A percentile compares a stretch with the other conserved stretches of the same genome.
Evolutionary conservation across 2,329 filamentous ascomycete genomes (phyloP).

Genomic region (Grosmannia serpens): DNA sequence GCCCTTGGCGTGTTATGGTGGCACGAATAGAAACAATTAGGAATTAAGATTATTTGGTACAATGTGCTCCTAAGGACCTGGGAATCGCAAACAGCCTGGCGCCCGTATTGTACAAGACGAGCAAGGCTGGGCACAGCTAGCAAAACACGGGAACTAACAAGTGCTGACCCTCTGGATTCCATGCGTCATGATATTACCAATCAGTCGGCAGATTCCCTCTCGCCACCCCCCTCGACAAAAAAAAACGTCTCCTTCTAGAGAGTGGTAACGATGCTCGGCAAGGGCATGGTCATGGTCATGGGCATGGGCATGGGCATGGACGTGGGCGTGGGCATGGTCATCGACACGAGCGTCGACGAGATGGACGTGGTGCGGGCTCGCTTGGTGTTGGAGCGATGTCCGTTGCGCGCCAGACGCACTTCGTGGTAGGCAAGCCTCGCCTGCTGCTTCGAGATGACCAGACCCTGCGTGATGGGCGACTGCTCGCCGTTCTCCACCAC

Average conservation of each 20-base stretch:
- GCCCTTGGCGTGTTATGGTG: too few species aligned
- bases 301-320: too few species aligned
- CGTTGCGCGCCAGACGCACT: constrained; percentile 2
- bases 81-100: too few species aligned
- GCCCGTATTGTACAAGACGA: too few species aligned
- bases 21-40: too few species aligned
- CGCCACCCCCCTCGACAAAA: constrained; percentile 7
- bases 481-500: constrained; percentile 21
- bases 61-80: too few species aligned
- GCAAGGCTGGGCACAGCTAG: too few species aligned
- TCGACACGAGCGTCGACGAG: not conserved
- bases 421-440: constrained; percentile 11
- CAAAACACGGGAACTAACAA: too few species aligned
- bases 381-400: constrained; percentile 1
- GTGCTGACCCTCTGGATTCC: not conserved
- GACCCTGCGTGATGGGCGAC: constrained; percentile 22
- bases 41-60: too few species aligned
- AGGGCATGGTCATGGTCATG: too few species aligned
- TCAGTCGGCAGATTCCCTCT: constrained; percentile 3
- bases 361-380: constrained; percentile 11
- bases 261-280: not conserved
- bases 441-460: constrained; percentile 24
- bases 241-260: constrained; percentile 1
- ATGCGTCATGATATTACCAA: not conserved
- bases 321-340: too few species aligned